Base-by-base conservation (phyloP, 176 grass and related monocot species). In the Typha latifolia region DNA sequence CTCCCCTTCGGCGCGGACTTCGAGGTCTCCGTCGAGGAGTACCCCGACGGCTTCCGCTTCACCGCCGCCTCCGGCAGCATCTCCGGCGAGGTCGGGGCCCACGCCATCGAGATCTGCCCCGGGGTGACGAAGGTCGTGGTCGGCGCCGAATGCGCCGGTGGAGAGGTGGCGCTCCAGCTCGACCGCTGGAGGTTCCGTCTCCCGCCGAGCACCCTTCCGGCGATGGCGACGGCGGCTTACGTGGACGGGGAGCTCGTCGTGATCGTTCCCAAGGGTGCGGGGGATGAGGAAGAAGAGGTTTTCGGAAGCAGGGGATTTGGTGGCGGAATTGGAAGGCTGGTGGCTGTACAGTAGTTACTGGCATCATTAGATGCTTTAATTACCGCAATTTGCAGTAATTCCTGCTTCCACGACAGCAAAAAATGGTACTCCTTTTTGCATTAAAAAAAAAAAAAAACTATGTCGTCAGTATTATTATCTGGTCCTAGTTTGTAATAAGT, bases 71-170 rank as follows among this genome's bases (percentile, higher is more conserved):
- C 73, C 14, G 63, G 12, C 18, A 53, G 21, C 59, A 0, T 66
- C 47, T 70, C 66, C 62, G n/a, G 23, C 47, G 69, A 4, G 24
- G 77, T 88, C 80, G 68, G 57, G 16, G 79, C 81, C 43, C 69
- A 79, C 50, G 65, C 85, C n/a, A 53, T 96, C 18, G 72, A 71
- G 66, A 87, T 90, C 67, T 31, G 81, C 61, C 87, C 91, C 0
- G 82, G 87, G 12, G 82, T 88, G 16, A 82, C 76, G 27, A 96
- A 87, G 82, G 79, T 91, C 5, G 84, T 96, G 23, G 80, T 91
- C 70, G 73, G 59, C 34, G 71, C 51, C 2, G 83, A 18, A 7
- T 48, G 49, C 27, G 55, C 59, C 47, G 62, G 12, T 1, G 74
- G 32, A 3, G 70, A 29, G 14, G 89, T 72, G 7, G 76, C 61